Evolutionary conservation across 2,329 filamentous ascomycete genomes (phyloP).

Genomic region (Nemania serpens): DNA sequence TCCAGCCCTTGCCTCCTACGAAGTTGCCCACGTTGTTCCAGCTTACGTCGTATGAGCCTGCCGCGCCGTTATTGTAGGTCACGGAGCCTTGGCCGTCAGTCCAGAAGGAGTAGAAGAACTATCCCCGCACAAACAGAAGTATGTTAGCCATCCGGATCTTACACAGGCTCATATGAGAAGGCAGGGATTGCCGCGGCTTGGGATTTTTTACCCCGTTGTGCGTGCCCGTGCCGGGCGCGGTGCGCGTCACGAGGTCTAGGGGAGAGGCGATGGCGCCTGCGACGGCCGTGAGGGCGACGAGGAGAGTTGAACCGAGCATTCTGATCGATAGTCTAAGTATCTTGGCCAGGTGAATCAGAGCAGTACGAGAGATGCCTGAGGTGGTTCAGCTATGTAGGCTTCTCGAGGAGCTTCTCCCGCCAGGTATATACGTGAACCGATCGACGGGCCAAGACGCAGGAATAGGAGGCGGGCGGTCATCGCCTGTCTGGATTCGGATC

Average conservation of each 20-base stretch:
- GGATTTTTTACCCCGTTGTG: conserved; percentile 50
- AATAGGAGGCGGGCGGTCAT: neutral
- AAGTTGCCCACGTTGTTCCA: conserved; percentile 57
- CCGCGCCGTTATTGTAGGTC: conserved; percentile 60
- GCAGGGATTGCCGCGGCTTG: neutral
- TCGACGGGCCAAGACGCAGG: neutral
- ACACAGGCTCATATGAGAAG: neutral
- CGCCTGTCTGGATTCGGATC: neutral
- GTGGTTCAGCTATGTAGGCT: conserved; percentile 7
- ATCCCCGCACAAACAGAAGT: neutral
- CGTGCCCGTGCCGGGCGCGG: conserved; percentile 38
- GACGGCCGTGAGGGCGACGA: conserved; percentile 37
- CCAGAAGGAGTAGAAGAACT: conserved; percentile 67
- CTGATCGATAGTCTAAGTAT: neutral
- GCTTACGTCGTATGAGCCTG: conserved; percentile 54
- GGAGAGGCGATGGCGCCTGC: conserved; percentile 38
- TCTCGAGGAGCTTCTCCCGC: conserved; percentile 8
- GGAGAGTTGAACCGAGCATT: conserved; percentile 38
- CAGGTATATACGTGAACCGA: conserved; percentile 16
- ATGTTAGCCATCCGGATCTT: neutral
- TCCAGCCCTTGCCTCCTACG: conserved; percentile 59
- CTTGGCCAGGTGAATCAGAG: conserved; percentile 11
- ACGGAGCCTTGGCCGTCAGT: conserved; percentile 58
- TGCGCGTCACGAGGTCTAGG: conserved; percentile 38
- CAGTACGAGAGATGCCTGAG: conserved; percentile 9